Base-by-base conservation (phyloP, 306 rosid species). In the Abrus pulchellus region DNA sequence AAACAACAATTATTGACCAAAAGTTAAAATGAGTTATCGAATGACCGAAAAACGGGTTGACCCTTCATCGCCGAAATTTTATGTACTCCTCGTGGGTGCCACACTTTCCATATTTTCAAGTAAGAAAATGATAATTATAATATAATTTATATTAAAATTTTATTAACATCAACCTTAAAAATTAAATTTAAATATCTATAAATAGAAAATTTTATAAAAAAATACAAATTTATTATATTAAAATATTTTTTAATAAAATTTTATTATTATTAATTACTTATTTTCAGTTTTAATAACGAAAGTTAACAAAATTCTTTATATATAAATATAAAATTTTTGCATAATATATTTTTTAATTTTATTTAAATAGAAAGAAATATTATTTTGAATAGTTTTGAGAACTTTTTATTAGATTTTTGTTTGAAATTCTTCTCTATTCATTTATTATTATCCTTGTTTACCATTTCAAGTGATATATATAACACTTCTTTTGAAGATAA, bases 1-100 rank as follows among this genome's bases (percentile, higher is more conserved):
- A 54, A 55, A 40, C 20, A 38, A 9, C 7, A 40, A 55, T 3
- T 10, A 41, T 73, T 9, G 53, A 73, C 65, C 77, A 12, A 45
- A 67, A 4, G 34, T 14, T 2, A 27, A 30, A 49, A 50, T n/a
- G 2, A 5, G 27, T 56, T 45, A 6, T 12, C 13, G 30, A 33
- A 34, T 44, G 34, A 71, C 60, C 1, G 36, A 52, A 53, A 52
- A 14, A 52, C 14, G 20, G 65, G 52, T 73, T 73, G 55, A 73
- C 54, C 7, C 41, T 38, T 41, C 6, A 7, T 0, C 3, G 41
- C 78, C 41, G 8, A 41, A 73, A 73, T 13, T 55, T 73, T 73
- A 53, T 72, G 36, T 11, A 20, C 77, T 38, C 50, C 53, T 20
- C 2, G n/a, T 55, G 54, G 27, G 55, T 6, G 29, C 9, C 67